A percentile compares a stretch with the other conserved stretches of the same genome.
Evolutionary conservation across 305 asterid species (phyloP).

Genomic region (Fraxinus floribunda): DNA sequence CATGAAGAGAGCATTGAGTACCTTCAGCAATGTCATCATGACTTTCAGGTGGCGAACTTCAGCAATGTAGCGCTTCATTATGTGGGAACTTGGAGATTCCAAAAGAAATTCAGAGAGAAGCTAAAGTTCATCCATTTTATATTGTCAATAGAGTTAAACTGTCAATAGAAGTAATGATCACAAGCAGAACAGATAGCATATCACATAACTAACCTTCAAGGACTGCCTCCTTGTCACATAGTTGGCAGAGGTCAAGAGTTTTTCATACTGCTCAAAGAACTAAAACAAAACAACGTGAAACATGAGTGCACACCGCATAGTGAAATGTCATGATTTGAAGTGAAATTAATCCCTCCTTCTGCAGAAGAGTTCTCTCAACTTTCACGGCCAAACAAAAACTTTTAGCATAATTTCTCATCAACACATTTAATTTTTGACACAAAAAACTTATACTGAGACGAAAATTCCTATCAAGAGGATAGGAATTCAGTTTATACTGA

Average conservation of each 20-base stretch:
- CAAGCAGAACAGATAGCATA: conserved; percentile 26
- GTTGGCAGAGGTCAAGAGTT: conserved; percentile 71
- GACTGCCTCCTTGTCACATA: conserved; percentile 98
- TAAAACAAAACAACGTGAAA: conserved; percentile 30
- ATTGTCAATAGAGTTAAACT: conserved; percentile 20
- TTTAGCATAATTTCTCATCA: not conserved
- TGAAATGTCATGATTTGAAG: conserved; percentile 16
- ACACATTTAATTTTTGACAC: not conserved
- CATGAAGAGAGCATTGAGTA: conserved; percentile 32
- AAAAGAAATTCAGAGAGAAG: conserved; percentile 90
- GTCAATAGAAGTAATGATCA: conserved; percentile 28
- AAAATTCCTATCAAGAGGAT: not conserved
- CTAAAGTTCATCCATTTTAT: conserved; percentile 42
- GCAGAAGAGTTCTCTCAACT: not conserved
- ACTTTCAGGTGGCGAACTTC: conserved; percentile 85
- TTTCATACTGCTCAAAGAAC: conserved; percentile 95
- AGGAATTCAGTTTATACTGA: not conserved
- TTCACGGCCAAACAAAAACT: not conserved
- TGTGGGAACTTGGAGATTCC: conserved; percentile 85
- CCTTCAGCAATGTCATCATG: conserved; percentile 95
- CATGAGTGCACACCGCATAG: conserved; percentile 15
- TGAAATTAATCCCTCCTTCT: not conserved
- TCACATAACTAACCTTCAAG: conserved; percentile 69
- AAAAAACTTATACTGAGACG: not conserved
- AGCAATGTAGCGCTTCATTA: conserved; percentile 86